phyloP scores from a whole-genome alignment of 2,329 filamentous ascomycete species.

The Fusarium chaquense region DNA sequence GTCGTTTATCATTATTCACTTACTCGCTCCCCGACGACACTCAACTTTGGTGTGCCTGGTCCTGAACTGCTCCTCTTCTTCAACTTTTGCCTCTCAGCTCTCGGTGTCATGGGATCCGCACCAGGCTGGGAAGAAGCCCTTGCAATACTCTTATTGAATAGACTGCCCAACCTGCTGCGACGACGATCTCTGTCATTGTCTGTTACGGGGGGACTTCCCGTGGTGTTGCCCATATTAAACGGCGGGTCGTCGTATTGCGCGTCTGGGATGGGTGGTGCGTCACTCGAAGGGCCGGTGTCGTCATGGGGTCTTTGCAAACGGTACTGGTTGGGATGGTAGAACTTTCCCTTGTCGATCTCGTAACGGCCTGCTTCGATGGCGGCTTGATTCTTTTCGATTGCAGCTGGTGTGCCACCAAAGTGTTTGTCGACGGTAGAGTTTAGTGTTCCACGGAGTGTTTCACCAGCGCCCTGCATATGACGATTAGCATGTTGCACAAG shows the following conservation, averaged over 20 bases:
- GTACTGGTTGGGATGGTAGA: conserved; percentile 40
- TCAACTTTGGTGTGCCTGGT: conserved; percentile 16
- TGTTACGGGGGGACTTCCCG: conserved; percentile 6
- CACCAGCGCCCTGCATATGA: conserved; percentile 37
- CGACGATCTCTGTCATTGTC: conserved; percentile 27
- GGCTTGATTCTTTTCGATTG: conserved; percentile 42
- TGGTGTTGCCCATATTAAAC: conserved; percentile 10
- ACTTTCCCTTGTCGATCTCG: conserved; percentile 41
- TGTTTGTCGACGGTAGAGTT: conserved; percentile 42
- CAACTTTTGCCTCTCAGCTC: conserved; percentile 36
- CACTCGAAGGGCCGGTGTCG: not conserved
- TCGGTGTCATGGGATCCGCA: not conserved
- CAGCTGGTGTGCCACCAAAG: conserved; percentile 22
- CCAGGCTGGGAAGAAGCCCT: conserved; percentile 6
- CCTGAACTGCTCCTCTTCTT: conserved; percentile 42
- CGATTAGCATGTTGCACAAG: not conserved
- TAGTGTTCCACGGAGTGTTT: conserved; percentile 45
- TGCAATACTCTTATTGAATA: conserved; percentile 30
- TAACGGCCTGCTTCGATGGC: conserved; percentile 43
- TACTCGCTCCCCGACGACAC: conserved; percentile 37
- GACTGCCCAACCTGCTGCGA: conserved; percentile 22
- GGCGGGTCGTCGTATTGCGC: conserved; percentile 12
- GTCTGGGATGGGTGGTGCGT: not conserved
- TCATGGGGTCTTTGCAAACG: conserved; percentile 18
- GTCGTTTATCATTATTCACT: not conserved